Percentiles rank a stretch among this genome's conserved stretches.
Evolutionary conservation across 2,329 filamentous ascomycete genomes (phyloP).

Genomic region (Paramyrothecium sp.): DNA sequence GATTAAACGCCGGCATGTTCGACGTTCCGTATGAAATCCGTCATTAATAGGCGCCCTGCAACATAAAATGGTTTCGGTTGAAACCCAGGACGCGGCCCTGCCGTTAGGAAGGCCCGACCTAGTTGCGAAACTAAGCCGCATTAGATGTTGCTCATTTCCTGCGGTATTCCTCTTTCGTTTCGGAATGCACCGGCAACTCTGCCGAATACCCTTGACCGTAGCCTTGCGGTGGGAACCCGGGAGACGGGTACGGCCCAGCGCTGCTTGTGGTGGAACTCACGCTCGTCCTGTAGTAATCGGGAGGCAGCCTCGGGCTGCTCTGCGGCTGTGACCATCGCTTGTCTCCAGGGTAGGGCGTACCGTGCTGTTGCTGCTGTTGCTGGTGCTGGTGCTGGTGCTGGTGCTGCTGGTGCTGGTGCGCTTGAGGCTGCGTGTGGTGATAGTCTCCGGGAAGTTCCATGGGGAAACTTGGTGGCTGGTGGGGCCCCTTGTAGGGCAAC

Average conservation of each 20-base stretch:
- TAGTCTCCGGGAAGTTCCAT: slow-evolving; percentile 51
- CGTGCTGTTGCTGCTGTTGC: slow-evolving; percentile 20
- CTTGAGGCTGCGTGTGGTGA: slow-evolving; percentile 37
- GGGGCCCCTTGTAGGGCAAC: slow-evolving; percentile 12
- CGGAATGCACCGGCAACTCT: slow-evolving; percentile 45
- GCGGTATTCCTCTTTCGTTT: slow-evolving; percentile 44
- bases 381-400: slow-evolving; percentile 17
- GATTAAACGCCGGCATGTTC: no score
- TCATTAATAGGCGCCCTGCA: no score
- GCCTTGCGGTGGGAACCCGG: slow-evolving; percentile 28
- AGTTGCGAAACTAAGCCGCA: no score
- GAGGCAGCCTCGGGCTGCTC: slow-evolving; percentile 17
- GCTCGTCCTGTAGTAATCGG: slow-evolving; percentile 21
- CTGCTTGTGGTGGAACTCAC: slow-evolving; percentile 20
- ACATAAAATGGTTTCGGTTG: no score
- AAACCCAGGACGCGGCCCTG: no score
- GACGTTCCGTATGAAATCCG: no score
- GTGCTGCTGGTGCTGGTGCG: slow-evolving; percentile 21
- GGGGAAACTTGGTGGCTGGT: slow-evolving; percentile 7
- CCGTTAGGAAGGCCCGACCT: no score
- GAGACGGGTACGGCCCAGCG: slow-evolving; percentile 32
- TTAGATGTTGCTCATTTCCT: neutral
- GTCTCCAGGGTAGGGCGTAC: slow-evolving; percentile 17
- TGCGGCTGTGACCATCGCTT: slow-evolving; percentile 40
- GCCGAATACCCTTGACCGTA: slow-evolving; percentile 35